Percentiles rank a stretch among this genome's conserved stretches.
phyloP scores from a whole-genome alignment of 306 rosid species.

The Vigna mungo region DNA sequence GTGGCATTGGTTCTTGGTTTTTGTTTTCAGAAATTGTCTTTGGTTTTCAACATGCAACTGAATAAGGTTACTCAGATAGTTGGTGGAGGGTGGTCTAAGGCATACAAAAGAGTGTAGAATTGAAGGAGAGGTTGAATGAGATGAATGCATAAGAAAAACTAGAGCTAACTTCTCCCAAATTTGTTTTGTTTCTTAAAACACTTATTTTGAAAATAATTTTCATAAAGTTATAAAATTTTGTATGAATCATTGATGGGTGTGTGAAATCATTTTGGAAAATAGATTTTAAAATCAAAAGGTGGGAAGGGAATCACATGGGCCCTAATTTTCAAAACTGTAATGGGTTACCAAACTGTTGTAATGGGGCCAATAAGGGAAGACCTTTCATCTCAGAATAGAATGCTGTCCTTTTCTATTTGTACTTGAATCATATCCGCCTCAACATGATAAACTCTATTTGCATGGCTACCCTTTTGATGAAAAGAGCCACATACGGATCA shows the following conservation, averaged over 20 bases:
- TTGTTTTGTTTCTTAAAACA: neutral
- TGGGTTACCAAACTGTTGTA: neutral
- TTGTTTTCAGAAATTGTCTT: neutral
- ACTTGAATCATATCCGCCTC: neutral
- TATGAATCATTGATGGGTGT: neutral
- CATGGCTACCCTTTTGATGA: neutral
- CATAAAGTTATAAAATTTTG: neutral
- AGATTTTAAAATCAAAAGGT: neutral
- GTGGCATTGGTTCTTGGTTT: too few relatives aligned
- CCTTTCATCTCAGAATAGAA: neutral
- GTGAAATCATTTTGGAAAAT: neutral
- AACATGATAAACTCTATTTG: neutral
- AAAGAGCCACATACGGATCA: neutral
- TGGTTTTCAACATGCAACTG: neutral
- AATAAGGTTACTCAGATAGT: neutral
- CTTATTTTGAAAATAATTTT: neutral
- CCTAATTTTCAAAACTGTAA: slow-evolving; percentile 12
- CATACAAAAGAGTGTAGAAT: neutral
- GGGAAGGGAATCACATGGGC: neutral
- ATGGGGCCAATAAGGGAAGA: neutral
- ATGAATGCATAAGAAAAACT: neutral
- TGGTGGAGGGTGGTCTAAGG: neutral
- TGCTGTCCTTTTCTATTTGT: neutral
- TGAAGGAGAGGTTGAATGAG: neutral
- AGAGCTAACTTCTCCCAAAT: neutral